A percentile compares a stretch with the other conserved stretches of the same genome.
Evolutionary conservation across 805 yeast genomes (phyloP).

Genomic region (Monosporozyma solicola): DNA sequence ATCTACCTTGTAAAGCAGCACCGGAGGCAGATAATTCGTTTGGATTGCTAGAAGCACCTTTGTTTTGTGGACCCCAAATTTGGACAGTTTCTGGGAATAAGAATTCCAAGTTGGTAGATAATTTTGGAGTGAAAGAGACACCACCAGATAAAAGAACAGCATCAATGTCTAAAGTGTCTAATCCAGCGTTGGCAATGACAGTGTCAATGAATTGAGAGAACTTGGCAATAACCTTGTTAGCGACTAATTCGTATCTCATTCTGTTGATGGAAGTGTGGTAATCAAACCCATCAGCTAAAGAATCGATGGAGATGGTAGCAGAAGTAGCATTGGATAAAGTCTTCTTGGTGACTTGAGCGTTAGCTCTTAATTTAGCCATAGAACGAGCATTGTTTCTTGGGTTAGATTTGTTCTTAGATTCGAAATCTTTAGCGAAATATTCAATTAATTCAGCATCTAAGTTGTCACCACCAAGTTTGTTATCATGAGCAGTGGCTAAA

Average conservation of each 20-base stretch:
- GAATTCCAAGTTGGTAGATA: conserved; percentile 62
- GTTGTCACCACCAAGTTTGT: conserved; percentile 77
- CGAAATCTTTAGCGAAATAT: conserved; percentile 85
- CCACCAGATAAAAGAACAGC: conserved; percentile 94
- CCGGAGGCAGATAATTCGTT: conserved; percentile 88
- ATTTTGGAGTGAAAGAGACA: conserved; percentile 83
- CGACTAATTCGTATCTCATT: conserved; percentile 82
- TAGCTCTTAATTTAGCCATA: conserved; percentile 77
- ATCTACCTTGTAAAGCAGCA: conserved; percentile 91
- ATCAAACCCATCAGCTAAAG: conserved; percentile 89
- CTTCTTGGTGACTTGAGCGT: conserved; percentile 76
- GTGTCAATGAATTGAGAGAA: conserved; percentile 69
- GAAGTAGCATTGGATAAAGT: conserved; percentile 84
- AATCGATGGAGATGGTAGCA: conserved; percentile 88
- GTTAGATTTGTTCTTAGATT: conserved; percentile 74
- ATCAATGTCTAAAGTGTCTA: conserved; percentile 78
- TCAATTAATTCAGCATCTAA: conserved; percentile 75
- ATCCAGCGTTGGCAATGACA: conserved; percentile 70
- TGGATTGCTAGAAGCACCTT: conserved; percentile 75
- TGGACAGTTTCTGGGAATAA: conserved; percentile 68
- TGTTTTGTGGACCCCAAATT: conserved; percentile 67
- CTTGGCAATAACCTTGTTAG: conserved; percentile 66
- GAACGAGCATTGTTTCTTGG: conserved; percentile 79
- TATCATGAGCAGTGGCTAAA: conserved; percentile 75
- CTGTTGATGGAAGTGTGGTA: conserved; percentile 90